Conservation (phyloP, 1,139 yeast species). For the Pichia sp. region DNA sequence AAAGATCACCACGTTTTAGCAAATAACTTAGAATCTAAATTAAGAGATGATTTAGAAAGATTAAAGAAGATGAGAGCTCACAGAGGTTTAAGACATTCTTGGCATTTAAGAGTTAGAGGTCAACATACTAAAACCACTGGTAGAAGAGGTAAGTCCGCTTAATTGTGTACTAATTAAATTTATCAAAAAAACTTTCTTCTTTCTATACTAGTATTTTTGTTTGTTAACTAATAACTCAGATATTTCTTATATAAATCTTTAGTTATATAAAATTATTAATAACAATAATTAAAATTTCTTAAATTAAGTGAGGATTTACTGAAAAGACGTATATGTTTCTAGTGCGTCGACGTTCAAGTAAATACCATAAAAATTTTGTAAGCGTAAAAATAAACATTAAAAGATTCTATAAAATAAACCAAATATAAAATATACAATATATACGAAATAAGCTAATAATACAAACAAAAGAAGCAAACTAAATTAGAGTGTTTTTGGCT, state of each 20-base stretch:
- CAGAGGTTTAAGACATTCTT: constrained; percentile 99
- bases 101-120: constrained; percentile 97
- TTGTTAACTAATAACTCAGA: neutral
- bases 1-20: constrained; percentile 99
- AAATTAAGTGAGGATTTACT: too few species aligned
- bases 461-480: neutral
- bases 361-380: too few species aligned
- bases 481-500: neutral
- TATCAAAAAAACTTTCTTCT: too few species aligned
- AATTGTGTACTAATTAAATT: constrained; percentile 12
- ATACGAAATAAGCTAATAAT: neutral
- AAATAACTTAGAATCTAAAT: constrained; percentile 97
- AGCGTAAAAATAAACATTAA: neutral
- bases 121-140: constrained; percentile 99
- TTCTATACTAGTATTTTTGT: neutral
- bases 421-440: neutral
- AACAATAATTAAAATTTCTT: neutral
- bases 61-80: constrained; percentile 99
- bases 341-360: too few species aligned
- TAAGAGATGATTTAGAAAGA: constrained; percentile 99
- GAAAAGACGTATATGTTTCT: too few species aligned
- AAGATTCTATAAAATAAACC: neutral
- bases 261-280: neutral
- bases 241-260: neutral
- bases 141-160: constrained; percentile 65